Percentiles rank a stretch among this genome's conserved stretches.
Conservation (phyloP, 495 filamentous ascomycete species). For the Xylaria sp. region DNA sequence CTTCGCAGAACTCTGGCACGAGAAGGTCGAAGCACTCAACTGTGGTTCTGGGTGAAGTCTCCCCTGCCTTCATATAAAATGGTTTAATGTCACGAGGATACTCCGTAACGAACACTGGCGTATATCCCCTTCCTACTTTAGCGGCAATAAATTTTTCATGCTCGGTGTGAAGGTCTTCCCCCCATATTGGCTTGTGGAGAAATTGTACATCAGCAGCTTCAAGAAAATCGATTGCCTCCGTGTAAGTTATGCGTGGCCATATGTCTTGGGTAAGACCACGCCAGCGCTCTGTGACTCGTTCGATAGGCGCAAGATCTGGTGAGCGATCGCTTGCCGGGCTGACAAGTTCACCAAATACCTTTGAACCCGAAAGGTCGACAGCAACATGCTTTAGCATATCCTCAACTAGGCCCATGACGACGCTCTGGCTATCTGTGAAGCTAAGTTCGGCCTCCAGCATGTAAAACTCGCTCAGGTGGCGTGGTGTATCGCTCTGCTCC, state of each 20-base stretch:
- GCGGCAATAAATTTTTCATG: constrained; percentile 90
- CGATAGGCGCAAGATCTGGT: constrained; percentile 43
- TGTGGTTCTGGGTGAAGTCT: constrained; percentile 55
- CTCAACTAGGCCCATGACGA: constrained; percentile 81
- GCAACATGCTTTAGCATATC: constrained; percentile 71
- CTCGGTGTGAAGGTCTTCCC: constrained; percentile 82
- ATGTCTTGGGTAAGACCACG: constrained; percentile 60
- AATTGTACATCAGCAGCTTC: constrained; percentile 70
- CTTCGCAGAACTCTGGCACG: constrained; percentile 86
- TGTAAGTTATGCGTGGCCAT: constrained; percentile 90
- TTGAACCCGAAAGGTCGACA: constrained; percentile 59
- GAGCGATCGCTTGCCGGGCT: constrained; percentile 38
- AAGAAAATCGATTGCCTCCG: constrained; percentile 73
- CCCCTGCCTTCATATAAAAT: constrained; percentile 82
- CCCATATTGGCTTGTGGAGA: constrained; percentile 70
- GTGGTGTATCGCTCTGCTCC: constrained; percentile 90
- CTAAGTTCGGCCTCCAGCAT: constrained; percentile 94
- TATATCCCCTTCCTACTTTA: constrained; percentile 60
- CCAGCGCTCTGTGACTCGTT: constrained; percentile 74
- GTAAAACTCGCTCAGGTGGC: constrained; percentile 97
- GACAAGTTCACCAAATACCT: constrained; percentile 66
- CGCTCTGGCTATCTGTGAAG: constrained; percentile 72
- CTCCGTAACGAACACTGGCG: constrained; percentile 89
- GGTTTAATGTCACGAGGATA: constrained; percentile 88
- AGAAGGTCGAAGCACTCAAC: constrained; percentile 96